phyloP scores from a whole-genome alignment of 768 basidiomycete species.

The Leccinum disarticulatum region DNA sequence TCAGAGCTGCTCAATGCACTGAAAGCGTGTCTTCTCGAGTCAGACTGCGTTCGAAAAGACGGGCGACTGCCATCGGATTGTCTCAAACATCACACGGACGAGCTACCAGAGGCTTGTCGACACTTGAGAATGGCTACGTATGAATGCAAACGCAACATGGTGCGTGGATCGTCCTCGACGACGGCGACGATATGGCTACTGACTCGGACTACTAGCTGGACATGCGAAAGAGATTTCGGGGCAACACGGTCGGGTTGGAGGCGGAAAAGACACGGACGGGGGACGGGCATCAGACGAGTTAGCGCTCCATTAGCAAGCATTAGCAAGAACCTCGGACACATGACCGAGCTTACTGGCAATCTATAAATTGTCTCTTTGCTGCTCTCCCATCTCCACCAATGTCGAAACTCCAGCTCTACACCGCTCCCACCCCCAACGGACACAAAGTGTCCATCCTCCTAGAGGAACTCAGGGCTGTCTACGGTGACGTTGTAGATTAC shows the following conservation, averaged over 20 bases:
- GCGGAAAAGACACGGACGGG: conserved; percentile 9
- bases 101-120: conserved; percentile 81
- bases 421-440: conserved; percentile 60
- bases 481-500: conserved; percentile 47
- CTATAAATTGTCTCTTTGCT: conserved; percentile 11
- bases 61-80: conserved; percentile 83
- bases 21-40: conserved; percentile 80
- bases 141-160: conserved; percentile 91
- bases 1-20: conserved; percentile 73
- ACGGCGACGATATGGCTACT: background rate
- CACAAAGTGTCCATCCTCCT: conserved; percentile 49
- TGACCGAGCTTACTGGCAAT: conserved; percentile 8
- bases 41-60: conserved; percentile 84
- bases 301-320: conserved; percentile 4
- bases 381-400: conserved; percentile 8
- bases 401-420: conserved; percentile 35
- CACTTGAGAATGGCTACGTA: conserved; percentile 78
- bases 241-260: conserved; percentile 61
- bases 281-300: background rate
- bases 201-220: conserved; percentile 52
- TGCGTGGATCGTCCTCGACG: conserved; percentile 33
- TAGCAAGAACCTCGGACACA: conserved; percentile 21
- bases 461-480: conserved; percentile 61
- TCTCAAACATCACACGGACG: conserved; percentile 67
- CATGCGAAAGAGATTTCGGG: conserved; percentile 82